A percentile compares a stretch with the other conserved stretches of the same genome.
phyloP scores from a whole-genome alignment of 2,329 filamentous ascomycete genomes.

The Paecilomyces dactylethromorphus region DNA sequence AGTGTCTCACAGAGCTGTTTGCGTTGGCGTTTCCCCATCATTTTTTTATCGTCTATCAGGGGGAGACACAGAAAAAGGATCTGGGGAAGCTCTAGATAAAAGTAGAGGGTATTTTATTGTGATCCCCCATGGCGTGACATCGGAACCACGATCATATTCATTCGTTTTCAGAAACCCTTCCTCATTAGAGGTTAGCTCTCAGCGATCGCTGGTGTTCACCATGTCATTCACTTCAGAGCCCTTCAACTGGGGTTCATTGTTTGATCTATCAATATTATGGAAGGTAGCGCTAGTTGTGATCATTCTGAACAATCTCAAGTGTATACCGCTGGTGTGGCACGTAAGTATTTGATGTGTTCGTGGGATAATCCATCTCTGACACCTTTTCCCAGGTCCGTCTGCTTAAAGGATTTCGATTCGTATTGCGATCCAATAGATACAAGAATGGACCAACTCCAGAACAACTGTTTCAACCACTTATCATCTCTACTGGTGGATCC shows the following conservation, averaged over 20 bases:
- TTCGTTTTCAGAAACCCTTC: neutral
- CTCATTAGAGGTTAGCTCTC: neutral
- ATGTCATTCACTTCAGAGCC: constrained; percentile 5
- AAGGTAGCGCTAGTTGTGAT: constrained; percentile 4
- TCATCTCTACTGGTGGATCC: constrained; percentile 7
- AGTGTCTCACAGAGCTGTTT: neutral
- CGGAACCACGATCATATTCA: neutral
- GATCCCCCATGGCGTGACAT: neutral
- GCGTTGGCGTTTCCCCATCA: neutral
- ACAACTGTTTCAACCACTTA: constrained; percentile 9
- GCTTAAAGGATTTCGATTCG: constrained; percentile 8
- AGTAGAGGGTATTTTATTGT: neutral
- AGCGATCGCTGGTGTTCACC: neutral
- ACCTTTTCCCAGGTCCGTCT: constrained; percentile 8
- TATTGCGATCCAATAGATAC: constrained; percentile 7
- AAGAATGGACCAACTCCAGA: constrained; percentile 5
- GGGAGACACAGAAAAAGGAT: neutral
- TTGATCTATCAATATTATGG: constrained; percentile 6
- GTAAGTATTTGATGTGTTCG: constrained; percentile 1
- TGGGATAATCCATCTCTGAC: neutral
- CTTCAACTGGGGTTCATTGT: constrained; percentile 4
- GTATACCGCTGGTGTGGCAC: constrained; percentile 9
- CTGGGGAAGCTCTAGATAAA: neutral
- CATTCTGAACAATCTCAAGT: constrained; percentile 8
- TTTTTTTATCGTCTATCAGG: neutral